Percentiles rank a stretch among this genome's conserved stretches.
Conservation (phyloP, 2,329 filamentous ascomycete species). For the Dothideomycetes sp. region DNA sequence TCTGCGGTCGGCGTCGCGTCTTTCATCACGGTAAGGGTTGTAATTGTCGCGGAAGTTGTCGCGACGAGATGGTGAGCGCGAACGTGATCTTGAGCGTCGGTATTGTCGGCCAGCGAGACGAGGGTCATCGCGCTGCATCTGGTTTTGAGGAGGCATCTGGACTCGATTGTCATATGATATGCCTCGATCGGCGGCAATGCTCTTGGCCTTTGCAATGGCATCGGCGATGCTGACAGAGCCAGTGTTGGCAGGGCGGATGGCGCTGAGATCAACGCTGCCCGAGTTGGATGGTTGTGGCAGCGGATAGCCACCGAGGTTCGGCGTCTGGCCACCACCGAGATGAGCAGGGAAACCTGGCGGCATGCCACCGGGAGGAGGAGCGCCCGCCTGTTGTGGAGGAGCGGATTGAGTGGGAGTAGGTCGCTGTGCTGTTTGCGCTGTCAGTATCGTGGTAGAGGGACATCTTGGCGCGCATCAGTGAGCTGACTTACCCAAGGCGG, state of each 20-base stretch:
- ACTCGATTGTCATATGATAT: slow-evolving; percentile 36
- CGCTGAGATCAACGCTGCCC: slow-evolving; percentile 70
- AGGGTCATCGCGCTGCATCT: slow-evolving; percentile 29
- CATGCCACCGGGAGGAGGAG: slow-evolving; percentile 30
- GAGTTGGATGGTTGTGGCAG: slow-evolving; percentile 62
- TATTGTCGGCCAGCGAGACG: slow-evolving; percentile 49
- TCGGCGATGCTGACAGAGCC: slow-evolving; percentile 78
- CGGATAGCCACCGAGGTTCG: slow-evolving; percentile 34
- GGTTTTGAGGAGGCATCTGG: slow-evolving; percentile 12
- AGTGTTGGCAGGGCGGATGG: slow-evolving; percentile 68
- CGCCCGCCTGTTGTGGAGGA: slow-evolving; percentile 19
- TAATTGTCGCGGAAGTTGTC: slow-evolving; percentile 65
- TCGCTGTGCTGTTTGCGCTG: slow-evolving; percentile 35
- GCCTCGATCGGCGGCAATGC: slow-evolving; percentile 71
- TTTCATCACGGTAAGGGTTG: slow-evolving; percentile 78
- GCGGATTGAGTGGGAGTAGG: slow-evolving; percentile 40
- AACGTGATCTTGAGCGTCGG: slow-evolving; percentile 53
- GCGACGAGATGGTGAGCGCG: slow-evolving; percentile 61
- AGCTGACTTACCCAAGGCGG: slow-evolving; percentile 41
- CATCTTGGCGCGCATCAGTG: too few species aligned
- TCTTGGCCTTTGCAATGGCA: slow-evolving; percentile 75
- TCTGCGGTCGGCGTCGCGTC: slow-evolving; percentile 57
- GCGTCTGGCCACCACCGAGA: slow-evolving; percentile 23
- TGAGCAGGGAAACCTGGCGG: slow-evolving; percentile 37
- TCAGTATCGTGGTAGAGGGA: neutral